Evolutionary conservation across 306 rosid species (phyloP).

Genomic region (Elaeagnus macrophylla): DNA sequence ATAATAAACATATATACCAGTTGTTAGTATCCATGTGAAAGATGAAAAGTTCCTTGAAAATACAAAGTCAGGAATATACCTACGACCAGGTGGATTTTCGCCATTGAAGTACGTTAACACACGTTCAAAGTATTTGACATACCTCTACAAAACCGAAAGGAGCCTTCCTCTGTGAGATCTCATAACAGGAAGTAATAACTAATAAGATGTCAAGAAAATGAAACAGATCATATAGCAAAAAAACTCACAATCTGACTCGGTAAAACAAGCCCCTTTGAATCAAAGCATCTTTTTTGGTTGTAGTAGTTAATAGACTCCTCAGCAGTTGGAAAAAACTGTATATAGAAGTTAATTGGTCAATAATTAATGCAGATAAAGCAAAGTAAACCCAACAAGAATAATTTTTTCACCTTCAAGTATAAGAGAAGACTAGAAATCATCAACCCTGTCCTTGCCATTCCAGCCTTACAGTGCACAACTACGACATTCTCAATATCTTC

Average conservation of each 20-base stretch:
- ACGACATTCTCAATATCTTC: constrained; percentile 94
- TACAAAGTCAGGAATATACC: constrained; percentile 37
- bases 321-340: constrained; percentile 93
- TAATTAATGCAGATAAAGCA: constrained; percentile 8
- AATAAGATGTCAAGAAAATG: constrained; percentile 10
- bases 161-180: background rate
- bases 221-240: constrained; percentile 17
- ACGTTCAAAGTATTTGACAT: constrained; percentile 90
- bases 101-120: constrained; percentile 80
- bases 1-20: constrained; percentile 8
- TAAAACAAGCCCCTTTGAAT: constrained; percentile 86
- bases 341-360: constrained; percentile 10
- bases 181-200: constrained; percentile 6
- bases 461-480: constrained; percentile 98
- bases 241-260: constrained; percentile 97
- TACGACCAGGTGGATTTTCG: constrained; percentile 80
- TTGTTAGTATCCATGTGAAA: constrained; percentile 9
- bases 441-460: constrained; percentile 98
- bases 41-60: constrained; percentile 8
- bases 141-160: constrained; percentile 44
- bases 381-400: constrained; percentile 16
- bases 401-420: constrained; percentile 59
- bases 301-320: constrained; percentile 97
- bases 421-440: constrained; percentile 96
- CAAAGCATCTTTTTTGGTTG: constrained; percentile 91